These are phyloP conservation scores for Neoboletus magnificus DNA, from an alignment of 768 basidiomycete genomes.

Conservation along the genomic window DNA sequence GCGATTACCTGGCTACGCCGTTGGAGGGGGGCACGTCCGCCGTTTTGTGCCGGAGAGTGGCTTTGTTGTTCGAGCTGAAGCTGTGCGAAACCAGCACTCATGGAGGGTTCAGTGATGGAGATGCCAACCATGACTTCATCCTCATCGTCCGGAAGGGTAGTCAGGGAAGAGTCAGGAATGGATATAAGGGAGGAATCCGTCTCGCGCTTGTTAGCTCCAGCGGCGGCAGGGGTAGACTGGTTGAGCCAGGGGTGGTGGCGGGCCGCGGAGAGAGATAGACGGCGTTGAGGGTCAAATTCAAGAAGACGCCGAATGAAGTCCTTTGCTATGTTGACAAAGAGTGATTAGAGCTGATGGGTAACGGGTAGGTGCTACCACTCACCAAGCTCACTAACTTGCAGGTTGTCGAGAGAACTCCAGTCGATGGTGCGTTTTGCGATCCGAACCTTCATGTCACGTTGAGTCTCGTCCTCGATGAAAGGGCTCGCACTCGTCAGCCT, in stretches of 20 bases:
- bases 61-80: slow-evolving; percentile 31
- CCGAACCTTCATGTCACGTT: slow-evolving; percentile 57
- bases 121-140: slow-evolving; percentile 17
- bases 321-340: slow-evolving; percentile 48
- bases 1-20: slow-evolving; percentile 48
- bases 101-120: slow-evolving; percentile 17
- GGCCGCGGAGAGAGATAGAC: slow-evolving; percentile 73
- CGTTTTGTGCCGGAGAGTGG: slow-evolving; percentile 6
- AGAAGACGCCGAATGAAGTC: slow-evolving; percentile 70
- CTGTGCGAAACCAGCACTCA: slow-evolving; percentile 33
- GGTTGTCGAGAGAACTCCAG: slow-evolving; percentile 46
- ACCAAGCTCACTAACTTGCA: slow-evolving; percentile 48
- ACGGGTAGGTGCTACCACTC: slow-evolving; percentile 10
- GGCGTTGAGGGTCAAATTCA: slow-evolving; percentile 53
- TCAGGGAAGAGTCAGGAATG: slow-evolving; percentile 17
- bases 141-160: slow-evolving; percentile 22
- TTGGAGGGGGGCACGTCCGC: slow-evolving; percentile 34
- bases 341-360: neutral
- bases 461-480: slow-evolving; percentile 73
- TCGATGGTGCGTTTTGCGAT: slow-evolving; percentile 60
- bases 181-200: slow-evolving; percentile 9
- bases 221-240: neutral
- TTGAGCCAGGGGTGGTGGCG: slow-evolving; percentile 76
- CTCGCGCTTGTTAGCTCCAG: neutral
- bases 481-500: slow-evolving; percentile 79